These are phyloP conservation scores for Neurospora sp. DNA, from an alignment of 495 filamentous ascomycete species.

Conservation along the genomic window DNA sequence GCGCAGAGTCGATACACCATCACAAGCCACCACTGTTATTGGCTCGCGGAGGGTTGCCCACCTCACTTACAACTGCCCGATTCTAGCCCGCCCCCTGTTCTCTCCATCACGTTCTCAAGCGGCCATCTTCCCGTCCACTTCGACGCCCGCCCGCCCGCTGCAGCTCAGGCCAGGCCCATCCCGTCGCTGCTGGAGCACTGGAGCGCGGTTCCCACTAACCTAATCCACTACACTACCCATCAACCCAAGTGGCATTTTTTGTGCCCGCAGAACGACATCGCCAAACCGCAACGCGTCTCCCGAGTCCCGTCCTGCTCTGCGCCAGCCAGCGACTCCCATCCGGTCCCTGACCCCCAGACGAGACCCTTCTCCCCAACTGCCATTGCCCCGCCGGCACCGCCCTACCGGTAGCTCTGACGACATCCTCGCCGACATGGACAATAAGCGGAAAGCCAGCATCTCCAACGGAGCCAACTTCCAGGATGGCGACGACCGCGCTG, in stretches of 20 bases:
- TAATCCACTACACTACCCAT: background rate
- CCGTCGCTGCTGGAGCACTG: background rate
- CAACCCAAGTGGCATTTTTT: slow-evolving; percentile 12
- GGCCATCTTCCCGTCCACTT: background rate
- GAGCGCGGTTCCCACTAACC: background rate
- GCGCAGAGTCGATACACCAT: background rate
- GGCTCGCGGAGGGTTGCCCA: background rate
- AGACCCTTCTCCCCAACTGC: slow-evolving; percentile 6
- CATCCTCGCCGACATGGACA: slow-evolving; percentile 42
- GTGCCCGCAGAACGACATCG: slow-evolving; percentile 10
- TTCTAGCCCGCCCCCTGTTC: background rate
- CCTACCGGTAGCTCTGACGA: background rate
- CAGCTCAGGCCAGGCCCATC: background rate
- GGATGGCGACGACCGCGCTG: slow-evolving; percentile 45
- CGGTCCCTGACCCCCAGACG: background rate
- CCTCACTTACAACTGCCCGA: background rate
- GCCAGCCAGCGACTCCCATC: slow-evolving; percentile 1
- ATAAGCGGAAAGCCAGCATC: slow-evolving; percentile 54
- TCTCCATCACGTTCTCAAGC: background rate
- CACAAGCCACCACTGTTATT: background rate
- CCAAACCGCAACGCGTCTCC: slow-evolving; percentile 14
- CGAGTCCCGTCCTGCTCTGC: slow-evolving; percentile 7
- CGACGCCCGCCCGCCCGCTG: background rate
- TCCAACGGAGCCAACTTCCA: slow-evolving; percentile 25
- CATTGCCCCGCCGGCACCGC: slow-evolving; percentile 11